A percentile compares a stretch with the other conserved stretches of the same genome.
Evolutionary conservation across 2,329 filamentous ascomycete species (phyloP).

Genomic region (Aspergillus hiratsukae): DNA sequence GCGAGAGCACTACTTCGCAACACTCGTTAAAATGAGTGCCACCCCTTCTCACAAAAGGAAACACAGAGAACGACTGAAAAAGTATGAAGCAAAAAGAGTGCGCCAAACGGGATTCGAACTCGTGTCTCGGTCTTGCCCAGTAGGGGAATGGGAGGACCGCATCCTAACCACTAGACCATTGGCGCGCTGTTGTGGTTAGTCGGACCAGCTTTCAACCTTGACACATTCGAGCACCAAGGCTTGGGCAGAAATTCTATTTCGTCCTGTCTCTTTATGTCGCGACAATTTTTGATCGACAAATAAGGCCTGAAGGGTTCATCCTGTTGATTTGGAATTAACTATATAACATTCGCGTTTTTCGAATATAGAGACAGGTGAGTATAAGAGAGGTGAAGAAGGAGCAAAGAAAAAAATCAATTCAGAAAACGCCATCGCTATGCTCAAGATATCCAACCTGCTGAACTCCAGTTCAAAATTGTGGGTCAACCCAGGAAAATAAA

Average conservation of each 20-base stretch:
- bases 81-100: neutral
- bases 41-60: neutral
- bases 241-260: neutral
- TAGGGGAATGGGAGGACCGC: conserved; percentile 1
- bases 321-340: neutral
- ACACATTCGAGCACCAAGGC: neutral
- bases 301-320: neutral
- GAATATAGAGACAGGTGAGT: neutral
- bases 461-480: neutral
- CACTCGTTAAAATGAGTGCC: no score
- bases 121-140: conserved; percentile 1
- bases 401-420: neutral
- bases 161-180: conserved; percentile 2
- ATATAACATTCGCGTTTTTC: neutral
- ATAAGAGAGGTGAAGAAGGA: neutral
- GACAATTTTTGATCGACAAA: neutral
- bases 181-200: neutral
- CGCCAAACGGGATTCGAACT: conserved; percentile 1
- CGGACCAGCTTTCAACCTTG: neutral
- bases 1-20: neutral
- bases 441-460: neutral
- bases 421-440: conserved; percentile 17
- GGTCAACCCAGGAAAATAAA: neutral
- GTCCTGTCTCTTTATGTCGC: no score
- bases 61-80: neutral